These are phyloP conservation scores for Bipolaris gigantea DNA, from an alignment of 2,329 filamentous ascomycete genomes.

Conservation along the genomic window DNA sequence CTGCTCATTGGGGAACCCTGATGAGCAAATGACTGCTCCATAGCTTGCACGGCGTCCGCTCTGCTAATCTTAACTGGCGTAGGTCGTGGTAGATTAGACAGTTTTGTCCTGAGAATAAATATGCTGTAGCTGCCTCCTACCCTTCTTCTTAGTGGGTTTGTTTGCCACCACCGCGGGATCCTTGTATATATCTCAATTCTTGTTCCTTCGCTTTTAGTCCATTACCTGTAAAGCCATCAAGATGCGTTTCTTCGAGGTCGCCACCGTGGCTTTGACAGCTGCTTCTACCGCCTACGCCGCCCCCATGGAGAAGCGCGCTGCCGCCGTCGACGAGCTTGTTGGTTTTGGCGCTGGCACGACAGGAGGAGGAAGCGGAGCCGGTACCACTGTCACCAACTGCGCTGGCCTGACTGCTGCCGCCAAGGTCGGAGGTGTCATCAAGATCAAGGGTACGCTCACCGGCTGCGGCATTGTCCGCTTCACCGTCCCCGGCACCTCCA, in stretches of 20 bases:
- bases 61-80: slow-evolving; percentile 14
- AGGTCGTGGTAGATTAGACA: slow-evolving; percentile 4
- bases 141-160: background rate
- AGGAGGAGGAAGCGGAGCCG: slow-evolving; percentile 58
- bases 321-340: slow-evolving; percentile 36
- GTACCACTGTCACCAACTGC: slow-evolving; percentile 58
- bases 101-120: slow-evolving; percentile 14
- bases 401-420: slow-evolving; percentile 56
- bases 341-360: slow-evolving; percentile 58
- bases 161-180: slow-evolving; percentile 18
- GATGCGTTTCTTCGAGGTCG: slow-evolving; percentile 35
- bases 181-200: slow-evolving; percentile 19
- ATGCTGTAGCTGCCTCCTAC: background rate
- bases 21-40: slow-evolving; percentile 5
- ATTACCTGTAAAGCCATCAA: slow-evolving; percentile 3
- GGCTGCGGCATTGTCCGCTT: slow-evolving; percentile 38
- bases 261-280: slow-evolving; percentile 30
- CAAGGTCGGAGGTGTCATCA: slow-evolving; percentile 38
- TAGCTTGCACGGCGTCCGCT: slow-evolving; percentile 22
- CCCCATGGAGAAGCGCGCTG: slow-evolving; percentile 32
- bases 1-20: slow-evolving; percentile 9
- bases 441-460: slow-evolving; percentile 36
- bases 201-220: background rate
- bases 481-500: slow-evolving; percentile 26
- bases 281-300: slow-evolving; percentile 27